phyloP scores from a whole-genome alignment of 2,329 filamentous ascomycete species.

The Cladosporium halotolerans region DNA sequence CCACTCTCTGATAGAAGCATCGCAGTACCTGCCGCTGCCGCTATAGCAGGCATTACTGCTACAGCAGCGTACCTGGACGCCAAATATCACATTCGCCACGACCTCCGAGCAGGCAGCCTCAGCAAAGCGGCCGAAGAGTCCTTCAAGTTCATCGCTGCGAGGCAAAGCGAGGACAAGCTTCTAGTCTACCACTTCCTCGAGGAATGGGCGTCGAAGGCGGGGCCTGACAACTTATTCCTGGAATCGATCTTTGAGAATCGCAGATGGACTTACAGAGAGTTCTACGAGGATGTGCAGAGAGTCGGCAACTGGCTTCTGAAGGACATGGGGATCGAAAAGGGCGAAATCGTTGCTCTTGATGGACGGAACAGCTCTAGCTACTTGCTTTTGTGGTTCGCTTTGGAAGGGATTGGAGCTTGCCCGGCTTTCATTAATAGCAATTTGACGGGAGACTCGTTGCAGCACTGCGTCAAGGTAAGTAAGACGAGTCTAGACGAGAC shows the following conservation, averaged over 20 bases:
- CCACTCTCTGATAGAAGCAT: too few species aligned
- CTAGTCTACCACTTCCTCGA: slow-evolving; percentile 24
- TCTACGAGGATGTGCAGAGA: slow-evolving; percentile 61
- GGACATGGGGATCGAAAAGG: slow-evolving; percentile 36
- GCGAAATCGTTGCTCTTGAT: slow-evolving; percentile 31
- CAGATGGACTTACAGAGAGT: slow-evolving; percentile 64
- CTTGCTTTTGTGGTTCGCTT: slow-evolving; percentile 33
- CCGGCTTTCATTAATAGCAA: slow-evolving; percentile 31
- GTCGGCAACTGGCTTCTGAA: slow-evolving; percentile 70
- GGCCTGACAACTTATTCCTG: slow-evolving; percentile 21
- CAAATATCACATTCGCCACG: slow-evolving; percentile 61
- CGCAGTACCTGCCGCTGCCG: too few species aligned
- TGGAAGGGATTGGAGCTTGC: slow-evolving; percentile 52
- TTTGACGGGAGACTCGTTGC: slow-evolving; percentile 28
- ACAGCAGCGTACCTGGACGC: slow-evolving; percentile 57
- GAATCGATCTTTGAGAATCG: slow-evolving; percentile 21
- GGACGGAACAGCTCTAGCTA: slow-evolving; percentile 31
- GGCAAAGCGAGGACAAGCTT: slow-evolving; percentile 14
- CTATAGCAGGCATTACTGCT: slow-evolving; percentile 21
- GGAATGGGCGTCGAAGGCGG: slow-evolving; percentile 19
- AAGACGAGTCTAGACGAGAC: background rate
- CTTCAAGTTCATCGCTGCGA: slow-evolving; percentile 20
- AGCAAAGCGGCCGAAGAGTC: slow-evolving; percentile 19
- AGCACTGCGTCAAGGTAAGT: slow-evolving; percentile 32
- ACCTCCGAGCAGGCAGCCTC: slow-evolving; percentile 38